phyloP scores from a whole-genome alignment of 805 yeast genomes.

The Debaryomyces tyrocola region DNA sequence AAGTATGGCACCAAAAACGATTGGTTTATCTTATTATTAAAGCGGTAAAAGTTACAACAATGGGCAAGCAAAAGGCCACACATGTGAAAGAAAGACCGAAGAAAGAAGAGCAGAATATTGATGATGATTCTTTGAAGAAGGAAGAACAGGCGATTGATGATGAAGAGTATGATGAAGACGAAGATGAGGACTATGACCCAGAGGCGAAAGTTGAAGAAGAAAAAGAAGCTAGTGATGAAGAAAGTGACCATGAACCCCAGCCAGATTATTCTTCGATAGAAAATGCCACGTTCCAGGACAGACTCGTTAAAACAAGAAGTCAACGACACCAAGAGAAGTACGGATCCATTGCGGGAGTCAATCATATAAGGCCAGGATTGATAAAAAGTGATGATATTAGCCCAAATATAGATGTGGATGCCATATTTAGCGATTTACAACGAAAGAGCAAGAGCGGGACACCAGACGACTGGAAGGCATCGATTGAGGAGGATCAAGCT shows the following conservation, averaged over 20 bases:
- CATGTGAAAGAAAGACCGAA: neutral
- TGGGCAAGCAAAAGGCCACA: neutral
- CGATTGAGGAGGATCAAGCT: neutral
- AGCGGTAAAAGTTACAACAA: neutral
- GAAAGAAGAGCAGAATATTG: neutral
- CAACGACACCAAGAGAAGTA: conserved; percentile 49
- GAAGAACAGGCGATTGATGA: conserved; percentile 1
- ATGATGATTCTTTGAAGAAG: no score
- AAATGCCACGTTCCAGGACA: conserved; percentile 48
- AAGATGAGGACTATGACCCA: conserved; percentile 35
- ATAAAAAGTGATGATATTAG: conserved; percentile 8
- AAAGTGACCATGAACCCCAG: conserved; percentile 20
- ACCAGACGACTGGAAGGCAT: conserved; percentile 6
- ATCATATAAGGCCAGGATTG: conserved; percentile 12
- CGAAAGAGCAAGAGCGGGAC: conserved; percentile 13
- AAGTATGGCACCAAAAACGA: neutral
- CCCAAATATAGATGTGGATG: conserved; percentile 28
- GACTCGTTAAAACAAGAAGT: conserved; percentile 57
- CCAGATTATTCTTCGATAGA: conserved; percentile 55
- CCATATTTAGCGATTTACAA: conserved; percentile 29
- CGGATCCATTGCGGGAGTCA: conserved; percentile 10
- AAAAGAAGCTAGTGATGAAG: conserved; percentile 24
- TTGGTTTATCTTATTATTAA: neutral
- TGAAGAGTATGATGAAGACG: conserved; percentile 25
- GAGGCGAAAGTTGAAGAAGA: conserved; percentile 14